Evolutionary conservation across 441 rosid species (phyloP).

Genomic region (Dalechampia spathulata): DNA sequence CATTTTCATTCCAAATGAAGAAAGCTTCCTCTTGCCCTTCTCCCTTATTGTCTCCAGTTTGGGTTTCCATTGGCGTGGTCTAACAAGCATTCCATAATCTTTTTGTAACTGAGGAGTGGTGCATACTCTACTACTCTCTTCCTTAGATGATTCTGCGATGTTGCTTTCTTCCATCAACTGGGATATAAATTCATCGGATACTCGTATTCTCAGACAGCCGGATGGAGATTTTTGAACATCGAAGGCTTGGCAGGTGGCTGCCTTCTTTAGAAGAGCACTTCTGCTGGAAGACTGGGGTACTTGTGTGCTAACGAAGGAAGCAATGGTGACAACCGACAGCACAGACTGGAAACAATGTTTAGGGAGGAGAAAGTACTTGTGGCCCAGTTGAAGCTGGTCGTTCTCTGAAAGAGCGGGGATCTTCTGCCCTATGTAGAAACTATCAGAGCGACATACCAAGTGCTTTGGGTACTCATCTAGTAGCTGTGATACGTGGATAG

Average conservation of each 20-base stretch:
- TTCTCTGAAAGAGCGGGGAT: conserved; percentile 55
- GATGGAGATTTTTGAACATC: conserved; percentile 53
- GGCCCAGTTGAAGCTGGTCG: conserved; percentile 70
- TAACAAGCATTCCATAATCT: conserved; percentile 54
- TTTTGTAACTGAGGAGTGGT: conserved; percentile 66
- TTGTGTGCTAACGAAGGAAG: conserved; percentile 35
- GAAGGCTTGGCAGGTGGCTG: conserved; percentile 47
- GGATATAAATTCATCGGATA: conserved; percentile 74
- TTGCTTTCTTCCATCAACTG: conserved; percentile 47
- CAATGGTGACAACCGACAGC: conserved; percentile 61
- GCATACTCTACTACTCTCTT: conserved; percentile 37
- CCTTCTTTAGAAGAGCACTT: conserved; percentile 25
- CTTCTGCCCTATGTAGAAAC: conserved; percentile 76
- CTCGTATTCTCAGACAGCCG: conserved; percentile 57
- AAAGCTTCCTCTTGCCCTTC: conserved; percentile 33
- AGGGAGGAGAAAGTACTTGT: conserved; percentile 76
- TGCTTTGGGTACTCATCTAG: conserved; percentile 64
- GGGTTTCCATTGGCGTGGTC: conserved; percentile 65
- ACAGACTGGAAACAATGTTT: conserved; percentile 53
- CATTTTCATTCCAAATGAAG: conserved; percentile 41
- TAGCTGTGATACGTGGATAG: conserved; percentile 53
- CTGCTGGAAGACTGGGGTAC: background rate
- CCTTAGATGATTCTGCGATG: conserved; percentile 2
- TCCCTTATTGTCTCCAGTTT: conserved; percentile 75
- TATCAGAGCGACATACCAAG: conserved; percentile 66